These are phyloP conservation scores for Alnus rubra DNA, from an alignment of 306 rosid genomes.

Conservation along the genomic window DNA sequence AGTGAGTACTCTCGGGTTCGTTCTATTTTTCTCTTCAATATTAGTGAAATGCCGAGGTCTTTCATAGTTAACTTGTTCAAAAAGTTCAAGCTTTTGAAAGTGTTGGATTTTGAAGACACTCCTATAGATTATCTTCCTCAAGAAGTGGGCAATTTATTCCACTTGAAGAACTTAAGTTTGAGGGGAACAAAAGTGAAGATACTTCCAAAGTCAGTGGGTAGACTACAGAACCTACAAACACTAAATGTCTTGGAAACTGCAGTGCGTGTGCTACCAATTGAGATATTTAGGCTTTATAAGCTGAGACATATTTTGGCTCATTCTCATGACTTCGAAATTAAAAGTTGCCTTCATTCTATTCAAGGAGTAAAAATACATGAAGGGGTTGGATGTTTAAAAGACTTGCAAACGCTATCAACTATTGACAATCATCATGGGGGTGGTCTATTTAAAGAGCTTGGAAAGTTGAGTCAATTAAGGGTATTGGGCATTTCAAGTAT, in stretches of 20 bases:
- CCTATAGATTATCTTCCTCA: neutral
- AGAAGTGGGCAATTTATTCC: neutral
- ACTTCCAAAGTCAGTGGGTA: neutral
- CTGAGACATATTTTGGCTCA: slow-evolving; percentile 2
- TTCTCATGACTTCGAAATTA: neutral
- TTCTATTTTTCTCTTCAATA: neutral
- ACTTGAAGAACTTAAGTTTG: slow-evolving; percentile 4
- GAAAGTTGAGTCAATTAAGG: slow-evolving; percentile 7
- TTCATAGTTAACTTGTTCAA: slow-evolving; percentile 4
- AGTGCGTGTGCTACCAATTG: neutral
- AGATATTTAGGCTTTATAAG: neutral
- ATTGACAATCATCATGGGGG: slow-evolving; percentile 6
- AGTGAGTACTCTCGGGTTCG: neutral
- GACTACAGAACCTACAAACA: slow-evolving; percentile 1
- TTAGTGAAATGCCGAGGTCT: neutral
- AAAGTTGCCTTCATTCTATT: neutral
- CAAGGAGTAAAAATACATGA: slow-evolving; percentile 14
- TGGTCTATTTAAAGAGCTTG: neutral
- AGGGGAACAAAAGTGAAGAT: neutral
- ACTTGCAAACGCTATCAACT: neutral
- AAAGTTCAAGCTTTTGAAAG: neutral
- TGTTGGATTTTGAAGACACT: slow-evolving; percentile 8
- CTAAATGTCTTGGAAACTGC: neutral
- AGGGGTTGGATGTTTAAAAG: slow-evolving; percentile 8
- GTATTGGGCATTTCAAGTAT: neutral